phyloP scores from a whole-genome alignment of 2,329 filamentous ascomycete species.

The Talaromyces sp. region DNA sequence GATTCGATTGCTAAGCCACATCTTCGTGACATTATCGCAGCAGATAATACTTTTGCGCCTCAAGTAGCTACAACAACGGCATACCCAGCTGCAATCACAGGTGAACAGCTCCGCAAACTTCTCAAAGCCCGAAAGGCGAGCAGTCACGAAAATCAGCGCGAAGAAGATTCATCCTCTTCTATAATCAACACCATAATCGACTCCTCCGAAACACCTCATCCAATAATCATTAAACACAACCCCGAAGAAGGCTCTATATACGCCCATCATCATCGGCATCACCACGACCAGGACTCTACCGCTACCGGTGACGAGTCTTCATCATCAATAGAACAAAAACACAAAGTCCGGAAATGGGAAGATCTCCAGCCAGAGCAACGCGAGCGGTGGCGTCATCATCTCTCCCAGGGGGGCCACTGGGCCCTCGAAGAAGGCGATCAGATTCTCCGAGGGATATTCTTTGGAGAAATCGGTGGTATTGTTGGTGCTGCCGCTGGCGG shows the following conservation, averaged over 20 bases:
- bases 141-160: not conserved
- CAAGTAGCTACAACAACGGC: not conserved
- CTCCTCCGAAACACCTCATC: constrained; percentile 16
- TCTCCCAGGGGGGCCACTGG: constrained; percentile 71
- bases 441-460: constrained; percentile 71
- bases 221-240: constrained; percentile 24
- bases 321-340: constrained; percentile 6
- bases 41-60: constrained; percentile 13
- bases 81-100: constrained; percentile 7
- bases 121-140: constrained; percentile 21
- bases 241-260: constrained; percentile 4
- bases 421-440: constrained; percentile 70
- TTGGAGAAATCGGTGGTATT: constrained; percentile 63
- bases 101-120: constrained; percentile 24
- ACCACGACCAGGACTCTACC: not conserved
- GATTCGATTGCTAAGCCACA: constrained; percentile 38
- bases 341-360: constrained; percentile 55
- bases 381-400: constrained; percentile 62
- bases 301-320: not conserved
- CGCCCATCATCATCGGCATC: not conserved
- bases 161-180: not conserved
- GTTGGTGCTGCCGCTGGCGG: constrained; percentile 41
- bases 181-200: not conserved
- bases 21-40: constrained; percentile 14
- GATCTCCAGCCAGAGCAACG: constrained; percentile 61